phyloP scores from a whole-genome alignment of 2,329 filamentous ascomycete genomes.

The Colletotrichum echinochloae region DNA sequence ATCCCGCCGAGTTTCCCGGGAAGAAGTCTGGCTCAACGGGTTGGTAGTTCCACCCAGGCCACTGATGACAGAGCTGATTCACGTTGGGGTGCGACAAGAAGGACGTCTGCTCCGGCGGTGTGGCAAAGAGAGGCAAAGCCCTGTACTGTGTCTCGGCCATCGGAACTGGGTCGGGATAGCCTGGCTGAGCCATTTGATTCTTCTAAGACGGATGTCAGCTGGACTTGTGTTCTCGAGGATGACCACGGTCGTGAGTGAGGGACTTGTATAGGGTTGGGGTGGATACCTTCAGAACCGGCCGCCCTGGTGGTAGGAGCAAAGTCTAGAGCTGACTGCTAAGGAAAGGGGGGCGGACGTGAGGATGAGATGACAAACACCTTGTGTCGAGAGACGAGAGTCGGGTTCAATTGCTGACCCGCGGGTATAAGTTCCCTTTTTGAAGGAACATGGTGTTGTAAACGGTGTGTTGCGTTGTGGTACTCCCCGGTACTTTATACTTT shows the following conservation, averaged over 20 bases:
- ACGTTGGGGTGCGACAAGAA: neutral
- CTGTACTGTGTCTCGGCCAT: neutral
- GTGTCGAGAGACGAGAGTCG: neutral
- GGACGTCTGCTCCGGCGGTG: neutral
- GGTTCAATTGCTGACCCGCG: neutral
- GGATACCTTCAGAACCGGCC: neutral
- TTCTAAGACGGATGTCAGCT: neutral
- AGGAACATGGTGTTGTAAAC: too few species aligned
- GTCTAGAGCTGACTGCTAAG: neutral
- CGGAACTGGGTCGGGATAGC: neutral
- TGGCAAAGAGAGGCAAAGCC: neutral
- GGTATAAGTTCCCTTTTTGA: too few species aligned
- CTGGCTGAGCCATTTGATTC: slow-evolving; percentile 1
- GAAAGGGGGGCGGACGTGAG: neutral
- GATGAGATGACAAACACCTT: neutral
- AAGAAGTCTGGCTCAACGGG: neutral
- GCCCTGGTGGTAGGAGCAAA: neutral
- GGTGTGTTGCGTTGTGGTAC: too few species aligned
- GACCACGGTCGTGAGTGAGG: neutral
- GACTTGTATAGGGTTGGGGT: neutral
- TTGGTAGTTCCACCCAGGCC: slow-evolving; percentile 7
- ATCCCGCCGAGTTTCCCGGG: neutral
- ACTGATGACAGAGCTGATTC: neutral
- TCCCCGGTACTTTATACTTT: too few species aligned
- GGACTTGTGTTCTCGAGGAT: neutral